These are phyloP conservation scores for Zancudomyces culisetae DNA, from an alignment of 371 early-diverging fungal species.

Conservation along the genomic window DNA sequence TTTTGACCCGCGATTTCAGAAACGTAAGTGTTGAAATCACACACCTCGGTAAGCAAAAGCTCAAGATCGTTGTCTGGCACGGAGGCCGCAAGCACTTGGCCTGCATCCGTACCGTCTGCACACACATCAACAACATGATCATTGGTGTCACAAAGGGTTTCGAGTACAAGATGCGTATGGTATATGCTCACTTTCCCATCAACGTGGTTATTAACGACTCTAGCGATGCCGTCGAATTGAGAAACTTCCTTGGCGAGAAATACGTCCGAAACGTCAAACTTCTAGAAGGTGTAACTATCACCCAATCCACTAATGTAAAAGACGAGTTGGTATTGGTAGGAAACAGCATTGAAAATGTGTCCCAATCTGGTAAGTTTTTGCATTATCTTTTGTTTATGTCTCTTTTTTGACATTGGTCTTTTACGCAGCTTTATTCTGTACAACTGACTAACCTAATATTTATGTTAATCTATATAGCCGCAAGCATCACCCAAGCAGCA, in stretches of 20 bases:
- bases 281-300: constrained; percentile 80
- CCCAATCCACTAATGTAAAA: constrained; percentile 73
- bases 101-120: constrained; percentile 93
- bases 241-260: constrained; percentile 99
- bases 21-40: constrained; percentile 88
- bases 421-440: constrained; percentile 1
- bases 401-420: not conserved
- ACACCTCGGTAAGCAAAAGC: constrained; percentile 42
- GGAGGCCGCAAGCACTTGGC: constrained; percentile 96
- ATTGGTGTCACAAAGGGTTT: constrained; percentile 98
- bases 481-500: constrained; percentile 71
- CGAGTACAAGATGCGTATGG: constrained; percentile 98
- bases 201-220: constrained; percentile 75
- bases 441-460: too few species aligned
- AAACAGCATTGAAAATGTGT: constrained; percentile 93
- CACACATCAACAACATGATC: constrained; percentile 95
- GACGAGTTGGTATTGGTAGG: constrained; percentile 94
- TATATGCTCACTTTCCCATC: constrained; percentile 99
- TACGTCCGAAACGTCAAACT: constrained; percentile 72
- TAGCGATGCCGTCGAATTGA: constrained; percentile 80
- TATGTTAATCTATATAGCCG: too few species aligned
- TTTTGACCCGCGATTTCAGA: constrained; percentile 75
- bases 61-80: constrained; percentile 89
- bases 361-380: constrained; percentile 46
- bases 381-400: constrained; percentile 15